These are phyloP conservation scores for Adiantum capillusveneris DNA, from an alignment of 75 land plant species.

Conservation along the genomic window DNA sequence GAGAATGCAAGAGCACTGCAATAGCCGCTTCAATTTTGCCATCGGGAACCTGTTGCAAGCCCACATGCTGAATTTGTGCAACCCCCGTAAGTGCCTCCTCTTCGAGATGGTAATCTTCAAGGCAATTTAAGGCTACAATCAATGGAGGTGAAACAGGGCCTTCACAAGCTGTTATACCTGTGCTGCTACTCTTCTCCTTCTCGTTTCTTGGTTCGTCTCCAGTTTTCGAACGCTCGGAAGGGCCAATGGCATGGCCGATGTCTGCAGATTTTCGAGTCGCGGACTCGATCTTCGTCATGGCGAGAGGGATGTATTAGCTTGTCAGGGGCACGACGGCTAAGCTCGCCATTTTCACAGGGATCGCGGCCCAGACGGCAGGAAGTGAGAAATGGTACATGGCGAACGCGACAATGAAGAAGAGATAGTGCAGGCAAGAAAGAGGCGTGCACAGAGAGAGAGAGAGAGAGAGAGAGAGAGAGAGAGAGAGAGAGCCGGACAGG, in stretches of 20 bases:
- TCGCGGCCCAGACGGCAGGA: no score
- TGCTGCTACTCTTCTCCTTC: background rate
- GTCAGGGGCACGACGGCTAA: no score
- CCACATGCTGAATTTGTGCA: conserved; percentile 73
- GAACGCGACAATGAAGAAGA: no score
- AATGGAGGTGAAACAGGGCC: conserved; percentile 26
- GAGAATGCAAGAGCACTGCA: conserved; percentile 87
- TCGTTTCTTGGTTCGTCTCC: background rate
- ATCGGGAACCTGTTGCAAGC: conserved; percentile 53
- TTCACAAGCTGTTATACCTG: no score
- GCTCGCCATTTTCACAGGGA: no score
- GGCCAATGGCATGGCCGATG: background rate
- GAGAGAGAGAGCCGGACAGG: no score
- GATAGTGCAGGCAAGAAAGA: no score
- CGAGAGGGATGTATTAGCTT: background rate
- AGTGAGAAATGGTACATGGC: no score
- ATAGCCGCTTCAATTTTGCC: conserved; percentile 84
- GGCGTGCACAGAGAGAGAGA: no score
- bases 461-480: no score
- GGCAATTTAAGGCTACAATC: conserved; percentile 85
- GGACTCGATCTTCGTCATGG: conserved; percentile 1
- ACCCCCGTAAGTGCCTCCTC: conserved; percentile 54
- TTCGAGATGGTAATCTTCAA: conserved; percentile 65
- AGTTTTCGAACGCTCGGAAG: background rate
- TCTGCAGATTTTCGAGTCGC: background rate